Base-by-base conservation (phyloP, 257 asterid genomes). In the Echium plantagineum region DNA sequence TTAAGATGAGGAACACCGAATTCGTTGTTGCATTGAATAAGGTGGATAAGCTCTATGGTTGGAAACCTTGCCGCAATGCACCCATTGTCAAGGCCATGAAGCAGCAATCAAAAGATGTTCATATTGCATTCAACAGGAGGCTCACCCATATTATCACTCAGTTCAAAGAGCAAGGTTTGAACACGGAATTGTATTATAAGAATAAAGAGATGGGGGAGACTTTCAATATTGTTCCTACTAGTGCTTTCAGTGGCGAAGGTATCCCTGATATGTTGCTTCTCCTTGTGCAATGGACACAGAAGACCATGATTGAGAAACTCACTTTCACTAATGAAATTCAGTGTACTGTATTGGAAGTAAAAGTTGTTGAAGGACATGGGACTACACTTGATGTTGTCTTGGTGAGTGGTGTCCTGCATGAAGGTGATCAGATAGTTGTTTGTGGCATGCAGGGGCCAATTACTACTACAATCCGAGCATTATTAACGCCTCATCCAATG, bases 371-470 rank as follows among this genome's bases (percentile, higher is more conserved):
- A 81, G 97, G 99, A 58, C 99, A 86, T 57, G 99, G 97, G 66
- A 93, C 97, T 63, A 93, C 99, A 10, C 81, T 89, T 74, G 99
- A 93, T 22, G 96, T 86, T 61, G 94, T 93, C 20, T 73, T 93
- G 67, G 99, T 93, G 28, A 93, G 89, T 55, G 97, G 99, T 0
- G 89, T 93, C 66, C 99, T 93, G 62, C 97, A 86, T 63, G 97
- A 93, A 77, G 97, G 97, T 64, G 97, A 93, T 76, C 95, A 83
- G 69, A 84, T 93, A 66, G 97, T 93, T 62, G 94, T 93, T 46
- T 89, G 97, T 61, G 97, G 99, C 69, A 76, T 89, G 90, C 97
- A 93, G 99, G 97, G 87, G 51, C 99, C 99, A 62, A 85, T 93
- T 69, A 89, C 80, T 60, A 74, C 98, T 73, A 62, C 80, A 18